phyloP scores from a whole-genome alignment of 2,329 filamentous ascomycete genomes.

The Ophiostoma himal-ulmi region DNA sequence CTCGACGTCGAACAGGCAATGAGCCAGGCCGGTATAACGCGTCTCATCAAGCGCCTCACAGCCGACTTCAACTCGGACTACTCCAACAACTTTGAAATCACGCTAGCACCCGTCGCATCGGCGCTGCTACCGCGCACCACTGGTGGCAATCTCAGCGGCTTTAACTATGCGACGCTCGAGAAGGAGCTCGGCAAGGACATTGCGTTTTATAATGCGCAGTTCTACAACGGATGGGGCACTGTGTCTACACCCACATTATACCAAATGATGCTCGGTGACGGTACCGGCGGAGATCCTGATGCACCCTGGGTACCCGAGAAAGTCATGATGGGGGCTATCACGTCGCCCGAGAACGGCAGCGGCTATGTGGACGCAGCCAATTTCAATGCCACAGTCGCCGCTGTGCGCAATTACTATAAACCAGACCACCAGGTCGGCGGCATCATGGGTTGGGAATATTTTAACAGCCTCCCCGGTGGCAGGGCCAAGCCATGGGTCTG shows the following conservation, averaged over 20 bases:
- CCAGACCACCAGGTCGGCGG: constrained; percentile 59
- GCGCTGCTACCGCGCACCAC: constrained; percentile 54
- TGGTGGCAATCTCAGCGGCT: constrained; percentile 61
- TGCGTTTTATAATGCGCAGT: constrained; percentile 83
- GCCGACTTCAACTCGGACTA: constrained; percentile 46
- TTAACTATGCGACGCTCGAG: constrained; percentile 64
- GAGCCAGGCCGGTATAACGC: constrained; percentile 57
- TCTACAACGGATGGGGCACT: constrained; percentile 84
- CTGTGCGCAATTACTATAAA: constrained; percentile 57
- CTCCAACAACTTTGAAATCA: constrained; percentile 56
- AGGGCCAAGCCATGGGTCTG: constrained; percentile 65
- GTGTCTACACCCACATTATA: constrained; percentile 44
- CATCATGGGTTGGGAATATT: constrained; percentile 95
- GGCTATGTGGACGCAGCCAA: constrained; percentile 47
- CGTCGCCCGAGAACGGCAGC: constrained; percentile 67
- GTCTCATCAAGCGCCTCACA: constrained; percentile 57
- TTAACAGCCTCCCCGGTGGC: constrained; percentile 68
- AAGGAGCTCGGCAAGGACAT: constrained; percentile 52
- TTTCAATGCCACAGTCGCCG: constrained; percentile 39
- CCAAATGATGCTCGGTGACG: constrained; percentile 49
- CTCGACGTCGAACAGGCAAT: constrained; percentile 70
- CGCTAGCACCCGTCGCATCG: constrained; percentile 70
- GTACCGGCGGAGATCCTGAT: constrained; percentile 31
- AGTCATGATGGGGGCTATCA: constrained; percentile 75
- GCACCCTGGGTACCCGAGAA: constrained; percentile 61